Evolutionary conservation across 2,329 filamentous ascomycete genomes (phyloP), one percentile per base, ranked within the genome.

Genomic region (Penicillium sp.): DNA sequence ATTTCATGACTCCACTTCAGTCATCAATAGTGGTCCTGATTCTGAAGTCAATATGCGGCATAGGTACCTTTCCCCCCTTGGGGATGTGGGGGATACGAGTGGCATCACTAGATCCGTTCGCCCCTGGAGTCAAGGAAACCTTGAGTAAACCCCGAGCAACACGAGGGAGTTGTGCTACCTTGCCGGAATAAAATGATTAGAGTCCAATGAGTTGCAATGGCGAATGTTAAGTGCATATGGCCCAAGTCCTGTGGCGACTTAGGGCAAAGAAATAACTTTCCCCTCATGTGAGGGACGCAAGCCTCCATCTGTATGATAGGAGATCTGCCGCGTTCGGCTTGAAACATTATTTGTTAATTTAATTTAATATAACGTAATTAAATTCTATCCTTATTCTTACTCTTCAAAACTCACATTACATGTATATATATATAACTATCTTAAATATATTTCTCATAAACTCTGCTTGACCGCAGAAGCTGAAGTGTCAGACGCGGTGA

Each of bases 41-140:
- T n/a, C 17, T 23, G 23, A 10, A 31, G 10, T n/a, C 29, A 35
- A 36, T 27, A 35, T 49, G 31, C 2, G 49, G 17, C 31, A 48
- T 4, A 41, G 49, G 23, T 35, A 27, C 23, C 31, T 51, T 50
- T 35, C 59, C 50, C 57, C 56, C 65, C 57, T 61, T 65, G 41
- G 58, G 58, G 59, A 67, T 61, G 62, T 65, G 62, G 65, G 65
- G 64, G 61, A 58, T 59, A 54, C 50, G 52, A 58, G 12, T 29
- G 35, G 45, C 27, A 43, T 58, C 62, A 59, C 61, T 66, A 62
- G 57, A 58, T 53, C 52, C 48, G 23, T 25, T 39, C 51, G 19
- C 63, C 63, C 62, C 57, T 62, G 49, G 61, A 60, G 53, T 55
- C 50, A 50, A 19, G n/a, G 27, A 23, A 43, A 44, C 44, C 42